Base-by-base conservation (phyloP, 2,329 filamentous ascomycete species). In the Arthrobotrys sinensis region DNA sequence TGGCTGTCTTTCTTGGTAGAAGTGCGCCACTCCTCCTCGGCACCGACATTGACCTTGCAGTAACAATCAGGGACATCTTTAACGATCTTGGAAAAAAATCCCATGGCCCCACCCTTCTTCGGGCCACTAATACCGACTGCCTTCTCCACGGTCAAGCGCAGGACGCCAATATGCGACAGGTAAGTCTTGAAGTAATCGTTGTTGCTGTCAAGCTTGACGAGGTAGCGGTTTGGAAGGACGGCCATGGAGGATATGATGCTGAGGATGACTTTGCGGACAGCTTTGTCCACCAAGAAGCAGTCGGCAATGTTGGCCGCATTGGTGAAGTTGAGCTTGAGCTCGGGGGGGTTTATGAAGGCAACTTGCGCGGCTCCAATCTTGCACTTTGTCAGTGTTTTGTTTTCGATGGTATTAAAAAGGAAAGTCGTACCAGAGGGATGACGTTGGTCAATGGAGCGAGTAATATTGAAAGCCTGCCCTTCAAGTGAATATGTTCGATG, bases 101-200 rank as follows among this genome's bases (percentile, higher is more conserved):
- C 83, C 80, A 83, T 85, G 36, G 83, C 84, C 14, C 84, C 82
- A 64, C 82, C 83, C 80, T 85, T 84, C 79, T 85, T 85, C 5
- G 71, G 32, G 1, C 63, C 71, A 8, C 28, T 55, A 45, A 85
- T 83, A 16, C 83, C 85, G 4, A 81, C 83, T 1, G 85, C 85
- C 46, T 83, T 84, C 70, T 85, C 84, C 32, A 87, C 78, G 0
- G 85, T 87, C 3, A 87, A 80, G 12, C 86, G 86, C 8, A 87
- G 79, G 4, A 85, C 82, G 52, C 86, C 86, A 4, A 84, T 80
- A 21, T 85, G 85, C 14, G 84, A 85, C 55, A 86, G 83, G 82
- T 86, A 86, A 0, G 86, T 86, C 81, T 85, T 85, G 84, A 87
- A 87, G 81, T 85, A 87, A 82, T 87, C 86, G 80, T 84, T 86